Base-by-base conservation (phyloP, 495 filamentous ascomycete species). In the Aspergillus nanangensis region DNA sequence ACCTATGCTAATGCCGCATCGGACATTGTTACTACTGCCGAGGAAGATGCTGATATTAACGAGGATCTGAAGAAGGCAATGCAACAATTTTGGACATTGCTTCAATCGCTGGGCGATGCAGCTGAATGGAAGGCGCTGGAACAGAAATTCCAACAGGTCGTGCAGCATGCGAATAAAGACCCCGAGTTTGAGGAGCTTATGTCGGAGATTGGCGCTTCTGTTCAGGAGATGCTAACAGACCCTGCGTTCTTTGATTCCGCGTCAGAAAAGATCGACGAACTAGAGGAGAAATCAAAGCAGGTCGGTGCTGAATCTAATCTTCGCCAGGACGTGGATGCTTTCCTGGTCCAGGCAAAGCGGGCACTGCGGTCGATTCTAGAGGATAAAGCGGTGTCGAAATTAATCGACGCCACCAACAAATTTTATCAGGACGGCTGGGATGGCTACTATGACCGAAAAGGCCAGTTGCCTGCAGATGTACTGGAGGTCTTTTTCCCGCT, bases 201-300 rank as follows among this genome's bases (percentile, higher is more conserved):
- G 63, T 71, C 67, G 8, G 84, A 91, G 20, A 66, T 91, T 4
- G 84, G 84, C 1, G 76, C 76, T 38, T 79, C 85, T 3, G 53
- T 93, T 4, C 84, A 93, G 58, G 83, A 87, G 39, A 79, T 97
- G 61, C 69, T 96, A n/a, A 93, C 80, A 0, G 86, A 97, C 52
- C 90, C 91, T 0, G 74, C 79, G 2, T 95, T 94, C 58, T 84
- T 93, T 51, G 83, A 87, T 34, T 74, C 84, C 14, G 82, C 81
- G 1, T 69, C 76, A 7, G 71, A 87, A 53, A 88, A 87, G 42
- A 72, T 96, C 25, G 67, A 82, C 38, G 80, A 88, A 37, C 71
- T 95, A 5, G 79, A 83, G 34, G 73, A 77, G 43, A 83, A 84
- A 58, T 83, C 80, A 8, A 78, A 81, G 36, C 63, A 81, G 27